Evolutionary conservation across 352 stramenopile species (phyloP), one percentile per base, ranked within the genome.

Genomic region (Phytopythium chamaehyphon): DNA sequence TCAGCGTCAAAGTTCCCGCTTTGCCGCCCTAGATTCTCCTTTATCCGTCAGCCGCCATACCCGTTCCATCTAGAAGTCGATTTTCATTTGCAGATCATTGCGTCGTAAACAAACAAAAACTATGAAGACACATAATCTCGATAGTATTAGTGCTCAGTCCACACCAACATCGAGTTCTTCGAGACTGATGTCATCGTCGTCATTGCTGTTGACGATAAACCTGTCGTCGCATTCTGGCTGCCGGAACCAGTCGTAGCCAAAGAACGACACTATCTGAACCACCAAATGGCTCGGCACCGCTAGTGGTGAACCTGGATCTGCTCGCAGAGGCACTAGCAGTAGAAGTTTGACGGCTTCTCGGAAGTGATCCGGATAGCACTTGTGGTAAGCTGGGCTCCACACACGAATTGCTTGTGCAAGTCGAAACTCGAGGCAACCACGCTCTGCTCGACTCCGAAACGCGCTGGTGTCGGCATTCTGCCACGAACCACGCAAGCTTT

Each of bases 401-500:
- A 68, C 47, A 2, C 71, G 62, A 26, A 59, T 56, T 6, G 69
- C 55, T 11, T 58, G 50, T 8, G 64, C 31, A 4, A 79, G 47
- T 3, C 65, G 51, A 21, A 82, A 71, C 47, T 74, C 69, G 28
- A 82, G 47, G 19, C 67, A 61, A 1, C 71, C 71, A 14, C 62
- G 60, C 46, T 82, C 71, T 1, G 71, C 57, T 49, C 59, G 54
- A 56, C 47, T 66, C 14, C 37, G 43, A 0, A 73, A 36, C 18
- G 54, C 49, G n/a, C 51, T 58, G 3, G 74, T 40, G 21, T 71
- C 55, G 6, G 67, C 63, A 47, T 83, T 82, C 51, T 84, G 69
- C 77, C 77, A 88, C 6, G 58, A 72, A 1, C 74, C 74, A 23
- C 77, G 64, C 38, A 84, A 42, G 1, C 61, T 54, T n/a, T 68